Percentiles rank a stretch among this genome's conserved stretches.
phyloP scores from a whole-genome alignment of 768 basidiomycete species.

The Leccinum boreale region DNA sequence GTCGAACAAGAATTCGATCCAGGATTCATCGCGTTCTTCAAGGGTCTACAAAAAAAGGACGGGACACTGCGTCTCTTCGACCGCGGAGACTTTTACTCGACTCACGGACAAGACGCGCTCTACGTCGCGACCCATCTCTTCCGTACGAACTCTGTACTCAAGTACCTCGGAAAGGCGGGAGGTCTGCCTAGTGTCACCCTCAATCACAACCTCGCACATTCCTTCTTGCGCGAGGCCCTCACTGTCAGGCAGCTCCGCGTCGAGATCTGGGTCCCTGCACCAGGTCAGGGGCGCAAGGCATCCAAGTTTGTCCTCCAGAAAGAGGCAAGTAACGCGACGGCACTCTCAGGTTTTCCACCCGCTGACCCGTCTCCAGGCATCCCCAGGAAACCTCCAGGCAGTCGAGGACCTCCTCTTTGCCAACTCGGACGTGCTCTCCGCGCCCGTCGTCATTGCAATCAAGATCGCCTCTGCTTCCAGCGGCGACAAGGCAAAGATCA shows the following conservation, averaged over 20 bases:
- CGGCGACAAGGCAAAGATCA: conserved; percentile 57
- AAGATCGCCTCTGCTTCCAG: conserved; percentile 61
- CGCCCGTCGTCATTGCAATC: conserved; percentile 88
- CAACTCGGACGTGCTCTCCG: conserved; percentile 72
- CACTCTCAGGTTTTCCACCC: no score
- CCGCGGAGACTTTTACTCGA: conserved; percentile 81
- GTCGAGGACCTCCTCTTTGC: conserved; percentile 85
- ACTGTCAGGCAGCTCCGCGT: conserved; percentile 87
- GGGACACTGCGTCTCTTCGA: conserved; percentile 89
- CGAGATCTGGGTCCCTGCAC: conserved; percentile 84
- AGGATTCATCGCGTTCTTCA: conserved; percentile 74
- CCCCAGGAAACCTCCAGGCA: conserved; percentile 65
- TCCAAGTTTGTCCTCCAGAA: conserved; percentile 77
- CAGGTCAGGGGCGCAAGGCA: conserved; percentile 70
- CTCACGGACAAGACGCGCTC: conserved; percentile 85
- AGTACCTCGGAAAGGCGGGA: conserved; percentile 66
- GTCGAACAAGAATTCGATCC: conserved; percentile 50
- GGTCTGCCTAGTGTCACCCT: conserved; percentile 78
- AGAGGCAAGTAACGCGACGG: conserved; percentile 47
- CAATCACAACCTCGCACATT: conserved; percentile 71
- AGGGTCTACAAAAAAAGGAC: conserved; percentile 55
- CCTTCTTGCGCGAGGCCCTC: conserved; percentile 82
- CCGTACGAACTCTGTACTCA: conserved; percentile 88
- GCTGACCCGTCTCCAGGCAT: conserved; percentile 49
- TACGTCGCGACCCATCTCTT: conserved; percentile 82